A percentile compares a stretch with the other conserved stretches of the same genome.
Conservation (phyloP, 2,329 filamentous ascomycete species). For the Neocatenulostroma microsporum region DNA sequence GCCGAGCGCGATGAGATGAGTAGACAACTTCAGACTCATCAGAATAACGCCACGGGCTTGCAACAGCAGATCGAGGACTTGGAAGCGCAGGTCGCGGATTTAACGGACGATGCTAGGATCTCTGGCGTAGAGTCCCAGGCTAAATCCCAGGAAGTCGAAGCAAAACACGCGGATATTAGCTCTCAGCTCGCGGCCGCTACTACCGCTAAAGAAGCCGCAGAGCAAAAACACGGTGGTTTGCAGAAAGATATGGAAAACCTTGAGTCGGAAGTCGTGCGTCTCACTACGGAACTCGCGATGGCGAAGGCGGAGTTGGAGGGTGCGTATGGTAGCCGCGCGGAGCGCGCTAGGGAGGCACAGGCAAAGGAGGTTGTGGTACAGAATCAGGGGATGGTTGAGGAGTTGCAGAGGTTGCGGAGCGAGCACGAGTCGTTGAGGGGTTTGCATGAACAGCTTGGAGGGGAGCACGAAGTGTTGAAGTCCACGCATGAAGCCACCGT, state of each 20-base stretch:
- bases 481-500: slow-evolving; percentile 1
- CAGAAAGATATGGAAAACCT: slow-evolving; percentile 34
- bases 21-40: slow-evolving; percentile 21
- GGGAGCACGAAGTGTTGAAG: slow-evolving; percentile 7
- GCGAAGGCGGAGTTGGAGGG: slow-evolving; percentile 85
- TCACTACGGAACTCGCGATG: slow-evolving; percentile 77
- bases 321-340: slow-evolving; percentile 72
- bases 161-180: slow-evolving; percentile 9
- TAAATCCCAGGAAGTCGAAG: slow-evolving; percentile 15
- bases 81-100: slow-evolving; percentile 22
- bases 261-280: slow-evolving; percentile 56
- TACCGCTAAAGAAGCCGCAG: slow-evolving; percentile 16
- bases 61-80: slow-evolving; percentile 24
- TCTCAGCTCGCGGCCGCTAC: slow-evolving; percentile 14
- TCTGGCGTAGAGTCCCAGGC: slow-evolving; percentile 30
- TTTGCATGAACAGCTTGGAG: slow-evolving; percentile 24
- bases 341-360: slow-evolving; percentile 60
- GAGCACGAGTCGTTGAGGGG: slow-evolving; percentile 25
- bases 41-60: slow-evolving; percentile 28
- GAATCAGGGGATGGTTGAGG: slow-evolving; percentile 34
- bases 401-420: slow-evolving; percentile 36
- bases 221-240: slow-evolving; percentile 22
- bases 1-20: slow-evolving; percentile 23
- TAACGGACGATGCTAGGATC: slow-evolving; percentile 29
- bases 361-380: slow-evolving; percentile 47